A percentile compares a stretch with the other conserved stretches of the same genome.
Conservation (phyloP, 305 asterid genomes). For the Withania somnifera region DNA sequence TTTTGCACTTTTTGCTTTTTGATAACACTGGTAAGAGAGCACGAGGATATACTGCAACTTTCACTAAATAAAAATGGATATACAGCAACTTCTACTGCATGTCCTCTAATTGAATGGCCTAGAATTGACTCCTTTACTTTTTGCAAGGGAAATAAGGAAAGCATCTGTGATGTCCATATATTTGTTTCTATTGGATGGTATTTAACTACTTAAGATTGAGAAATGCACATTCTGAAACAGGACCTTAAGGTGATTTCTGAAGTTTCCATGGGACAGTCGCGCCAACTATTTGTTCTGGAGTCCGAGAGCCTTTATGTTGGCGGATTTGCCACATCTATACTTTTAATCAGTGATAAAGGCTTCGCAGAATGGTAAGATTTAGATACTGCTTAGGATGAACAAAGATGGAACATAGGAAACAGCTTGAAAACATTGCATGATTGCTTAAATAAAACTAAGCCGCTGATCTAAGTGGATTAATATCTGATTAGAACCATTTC, state of each 20-base stretch:
- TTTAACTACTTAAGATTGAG: conserved; percentile 5
- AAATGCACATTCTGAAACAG: conserved; percentile 36
- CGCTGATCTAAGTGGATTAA: background rate
- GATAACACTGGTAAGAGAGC: background rate
- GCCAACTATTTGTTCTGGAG: conserved; percentile 85
- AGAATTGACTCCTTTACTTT: background rate
- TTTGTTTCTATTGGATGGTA: background rate
- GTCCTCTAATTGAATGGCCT: background rate
- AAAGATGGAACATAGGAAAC: background rate
- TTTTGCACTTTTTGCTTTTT: background rate
- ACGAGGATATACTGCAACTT: background rate
- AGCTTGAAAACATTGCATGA: background rate
- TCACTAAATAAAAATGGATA: background rate
- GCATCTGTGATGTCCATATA: background rate
- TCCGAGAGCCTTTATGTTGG: conserved; percentile 47
- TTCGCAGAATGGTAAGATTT: conserved; percentile 81
- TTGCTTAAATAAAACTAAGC: background rate
- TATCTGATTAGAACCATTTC: background rate
- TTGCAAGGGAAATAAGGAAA: background rate
- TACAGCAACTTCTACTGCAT: background rate
- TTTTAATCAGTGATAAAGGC: conserved; percentile 75
- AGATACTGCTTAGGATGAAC: conserved; percentile 19
- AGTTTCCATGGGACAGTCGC: conserved; percentile 74
- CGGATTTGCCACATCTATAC: conserved; percentile 36
- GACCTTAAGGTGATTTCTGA: conserved; percentile 55